phyloP scores from a whole-genome alignment of 352 stramenopile genomes.

The Thraustochytrium striatum region DNA sequence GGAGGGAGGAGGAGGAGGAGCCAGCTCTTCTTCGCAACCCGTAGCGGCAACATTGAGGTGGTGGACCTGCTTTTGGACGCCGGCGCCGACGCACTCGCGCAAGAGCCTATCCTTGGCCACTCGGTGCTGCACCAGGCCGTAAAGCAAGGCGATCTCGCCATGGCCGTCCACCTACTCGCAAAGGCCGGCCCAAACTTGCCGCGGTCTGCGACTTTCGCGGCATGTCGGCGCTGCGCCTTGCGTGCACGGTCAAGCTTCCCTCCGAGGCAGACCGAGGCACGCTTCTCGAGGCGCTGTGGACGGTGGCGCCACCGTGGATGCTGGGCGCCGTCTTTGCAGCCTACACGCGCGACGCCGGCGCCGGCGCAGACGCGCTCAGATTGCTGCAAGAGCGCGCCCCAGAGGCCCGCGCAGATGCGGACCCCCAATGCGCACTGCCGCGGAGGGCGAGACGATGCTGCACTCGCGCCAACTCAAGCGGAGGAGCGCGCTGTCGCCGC shows the following conservation, averaged over 20 bases:
- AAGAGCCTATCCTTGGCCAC: slow-evolving; percentile 41
- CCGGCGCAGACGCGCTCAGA: background rate
- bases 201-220: slow-evolving; percentile 11
- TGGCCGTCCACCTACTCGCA: background rate
- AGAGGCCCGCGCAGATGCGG: background rate
- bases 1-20: slow-evolving; percentile 35
- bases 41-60: background rate
- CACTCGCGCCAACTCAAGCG: background rate
- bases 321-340: background rate
- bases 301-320: background rate
- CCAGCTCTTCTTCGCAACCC: slow-evolving; percentile 10
- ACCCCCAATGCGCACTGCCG: background rate
- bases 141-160: background rate
- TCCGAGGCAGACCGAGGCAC: background rate
- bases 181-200: background rate
- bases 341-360: background rate
- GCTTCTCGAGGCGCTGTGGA: background rate
- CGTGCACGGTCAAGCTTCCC: slow-evolving; percentile 19
- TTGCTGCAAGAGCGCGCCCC: background rate
- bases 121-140: slow-evolving; percentile 32
- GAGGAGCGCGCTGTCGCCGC: background rate
- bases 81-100: background rate
- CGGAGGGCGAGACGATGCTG: background rate
- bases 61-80: slow-evolving; percentile 9
- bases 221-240: slow-evolving; percentile 13